phyloP scores from a whole-genome alignment of 108 stramenopile species.

The Skeletonema costatum region DNA sequence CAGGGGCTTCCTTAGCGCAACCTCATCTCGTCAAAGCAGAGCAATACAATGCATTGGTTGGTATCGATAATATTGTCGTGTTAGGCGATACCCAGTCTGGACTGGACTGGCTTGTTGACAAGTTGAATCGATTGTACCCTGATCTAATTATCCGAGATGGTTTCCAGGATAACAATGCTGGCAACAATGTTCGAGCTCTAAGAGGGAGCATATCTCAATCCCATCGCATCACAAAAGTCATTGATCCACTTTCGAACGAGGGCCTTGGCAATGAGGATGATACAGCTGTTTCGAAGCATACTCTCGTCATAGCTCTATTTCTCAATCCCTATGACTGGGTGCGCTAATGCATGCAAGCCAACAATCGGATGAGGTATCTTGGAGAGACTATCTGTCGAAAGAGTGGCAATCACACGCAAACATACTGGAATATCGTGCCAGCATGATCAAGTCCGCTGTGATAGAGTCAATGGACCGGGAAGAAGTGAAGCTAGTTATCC shows the following conservation, averaged over 20 bases:
- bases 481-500: slow-evolving; percentile 52
- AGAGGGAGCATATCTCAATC: not conserved
- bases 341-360: slow-evolving; percentile 49
- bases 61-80: slow-evolving; percentile 39
- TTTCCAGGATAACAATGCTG: slow-evolving; percentile 14
- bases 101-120: slow-evolving; percentile 36
- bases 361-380: slow-evolving; percentile 14
- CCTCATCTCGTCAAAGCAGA: not conserved
- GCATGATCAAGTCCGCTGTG: slow-evolving; percentile 54
- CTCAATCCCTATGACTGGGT: slow-evolving; percentile 64
- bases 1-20: not conserved
- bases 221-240: slow-evolving; percentile 4
- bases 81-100: slow-evolving; percentile 28
- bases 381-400: slow-evolving; percentile 24
- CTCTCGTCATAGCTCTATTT: slow-evolving; percentile 39
- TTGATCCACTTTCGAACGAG: not conserved
- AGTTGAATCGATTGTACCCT: slow-evolving; percentile 33
- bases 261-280: slow-evolving; percentile 1
- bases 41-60: slow-evolving; percentile 10
- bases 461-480: slow-evolving; percentile 42
- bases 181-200: not conserved
- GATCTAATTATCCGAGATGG: slow-evolving; percentile 12
- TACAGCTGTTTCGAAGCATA: slow-evolving; percentile 6
- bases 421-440: slow-evolving; percentile 58
- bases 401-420: slow-evolving; percentile 28